Evolutionary conservation across 1,284 basidiomycete species (phyloP).

Genomic region (Cystobasidiaceae sp.): DNA sequence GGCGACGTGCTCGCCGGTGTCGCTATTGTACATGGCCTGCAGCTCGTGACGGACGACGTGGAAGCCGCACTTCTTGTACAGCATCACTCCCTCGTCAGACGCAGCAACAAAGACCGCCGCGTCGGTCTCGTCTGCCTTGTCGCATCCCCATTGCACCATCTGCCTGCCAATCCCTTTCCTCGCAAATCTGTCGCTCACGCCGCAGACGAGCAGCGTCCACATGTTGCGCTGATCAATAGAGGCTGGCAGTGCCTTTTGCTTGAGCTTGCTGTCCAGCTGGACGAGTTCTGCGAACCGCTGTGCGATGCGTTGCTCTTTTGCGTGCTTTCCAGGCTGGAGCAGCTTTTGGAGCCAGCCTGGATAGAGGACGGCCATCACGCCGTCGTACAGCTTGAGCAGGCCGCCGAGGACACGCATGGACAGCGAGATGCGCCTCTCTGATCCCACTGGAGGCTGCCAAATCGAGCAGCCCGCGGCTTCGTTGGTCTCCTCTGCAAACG

Average conservation of each 20-base stretch:
- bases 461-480: conserved; percentile 19
- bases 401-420: neutral
- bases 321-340: neutral
- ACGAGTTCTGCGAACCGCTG: neutral
- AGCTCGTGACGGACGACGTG: neutral
- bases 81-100: neutral
- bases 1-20: neutral
- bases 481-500: neutral
- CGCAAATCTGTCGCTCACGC: conserved; percentile 7
- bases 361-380: neutral
- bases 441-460: conserved; percentile 4
- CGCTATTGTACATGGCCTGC: neutral
- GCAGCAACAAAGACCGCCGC: conserved; percentile 8
- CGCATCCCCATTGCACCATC: conserved; percentile 21
- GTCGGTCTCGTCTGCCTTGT: conserved; percentile 9
- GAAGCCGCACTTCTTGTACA: conserved; percentile 16
- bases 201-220: conserved; percentile 10
- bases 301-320: neutral
- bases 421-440: neutral
- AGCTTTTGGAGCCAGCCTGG: conserved; percentile 5
- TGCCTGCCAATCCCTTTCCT: conserved; percentile 20
- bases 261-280: neutral
- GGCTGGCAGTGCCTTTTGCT: neutral
- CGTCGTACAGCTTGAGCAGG: conserved; percentile 6
- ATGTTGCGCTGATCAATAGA: neutral